phyloP scores from a whole-genome alignment of 2,329 filamentous ascomycete species.

The Apiospora pterosperma region DNA sequence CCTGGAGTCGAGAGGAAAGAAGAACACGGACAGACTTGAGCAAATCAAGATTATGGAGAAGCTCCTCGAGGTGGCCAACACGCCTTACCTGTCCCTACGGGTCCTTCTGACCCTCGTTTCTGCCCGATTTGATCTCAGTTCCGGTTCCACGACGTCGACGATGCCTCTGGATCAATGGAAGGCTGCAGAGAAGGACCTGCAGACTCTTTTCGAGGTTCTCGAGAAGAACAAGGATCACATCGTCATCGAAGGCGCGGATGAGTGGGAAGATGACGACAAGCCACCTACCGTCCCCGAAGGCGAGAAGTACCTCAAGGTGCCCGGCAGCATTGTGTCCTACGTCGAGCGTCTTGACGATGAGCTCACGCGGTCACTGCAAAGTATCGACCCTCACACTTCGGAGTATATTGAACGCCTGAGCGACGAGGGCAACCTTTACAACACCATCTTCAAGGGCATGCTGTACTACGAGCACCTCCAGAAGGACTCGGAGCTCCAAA shows the following conservation, averaged over 20 bases:
- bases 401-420: constrained; percentile 96
- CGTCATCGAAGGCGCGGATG: constrained; percentile 87
- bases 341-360: constrained; percentile 96
- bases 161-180: constrained; percentile 99
- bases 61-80: constrained; percentile 81
- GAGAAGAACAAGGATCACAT: constrained; percentile 77
- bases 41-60: constrained; percentile 99
- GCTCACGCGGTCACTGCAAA: constrained; percentile 93
- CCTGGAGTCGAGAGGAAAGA: constrained; percentile 94
- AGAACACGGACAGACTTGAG: constrained; percentile 93
- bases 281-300: constrained; percentile 68
- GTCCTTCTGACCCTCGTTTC: constrained; percentile 89
- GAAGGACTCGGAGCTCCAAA: constrained; percentile 66
- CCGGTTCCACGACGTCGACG: constrained; percentile 63
- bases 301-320: constrained; percentile 83
- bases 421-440: constrained; percentile 88
- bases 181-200: constrained; percentile 82
- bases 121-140: constrained; percentile 88
- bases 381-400: constrained; percentile 96
- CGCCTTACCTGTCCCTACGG: constrained; percentile 90
- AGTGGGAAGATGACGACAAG: constrained; percentile 99
- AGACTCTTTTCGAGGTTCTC: constrained; percentile 71
- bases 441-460: constrained; percentile 82
- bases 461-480: constrained; percentile 84
- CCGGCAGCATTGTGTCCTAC: constrained; percentile 91